These are phyloP conservation scores for Lyophyllum shimeji DNA, from an alignment of 768 basidiomycete genomes.

Conservation along the genomic window DNA sequence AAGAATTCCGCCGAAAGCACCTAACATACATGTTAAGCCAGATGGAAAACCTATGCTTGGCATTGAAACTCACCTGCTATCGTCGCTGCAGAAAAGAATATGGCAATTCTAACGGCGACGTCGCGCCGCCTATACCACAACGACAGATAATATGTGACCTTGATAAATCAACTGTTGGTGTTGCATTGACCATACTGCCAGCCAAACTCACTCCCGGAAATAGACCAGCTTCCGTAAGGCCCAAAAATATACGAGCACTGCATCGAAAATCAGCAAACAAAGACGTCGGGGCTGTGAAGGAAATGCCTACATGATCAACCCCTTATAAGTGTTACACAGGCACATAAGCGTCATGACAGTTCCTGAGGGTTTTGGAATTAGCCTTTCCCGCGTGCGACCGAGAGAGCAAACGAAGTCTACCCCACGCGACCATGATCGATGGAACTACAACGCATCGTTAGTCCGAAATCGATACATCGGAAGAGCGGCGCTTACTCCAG, in stretches of 20 bases:
- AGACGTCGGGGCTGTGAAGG: background rate
- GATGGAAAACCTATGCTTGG: background rate
- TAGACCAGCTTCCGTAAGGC: constrained; percentile 38
- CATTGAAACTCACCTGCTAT: constrained; percentile 36
- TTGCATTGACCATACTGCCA: background rate
- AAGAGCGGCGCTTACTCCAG: constrained; percentile 26
- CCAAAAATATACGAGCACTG: constrained; percentile 39
- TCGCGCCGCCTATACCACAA: constrained; percentile 63
- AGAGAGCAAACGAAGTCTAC: constrained; percentile 8
- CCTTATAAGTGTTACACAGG: constrained; percentile 29
- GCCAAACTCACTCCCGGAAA: constrained; percentile 33
- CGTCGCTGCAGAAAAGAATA: constrained; percentile 66
- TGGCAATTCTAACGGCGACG: constrained; percentile 55
- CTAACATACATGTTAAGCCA: constrained; percentile 12
- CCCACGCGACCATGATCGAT: constrained; percentile 34
- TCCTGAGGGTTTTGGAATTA: constrained; percentile 8
- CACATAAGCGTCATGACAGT: constrained; percentile 33
- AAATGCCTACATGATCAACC: constrained; percentile 26
- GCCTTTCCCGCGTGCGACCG: background rate
- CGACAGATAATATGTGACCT: constrained; percentile 48
- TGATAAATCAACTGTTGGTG: background rate
- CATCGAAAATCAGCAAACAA: background rate
- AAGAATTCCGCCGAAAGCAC: constrained; percentile 49
- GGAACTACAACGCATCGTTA: constrained; percentile 19
- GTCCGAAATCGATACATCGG: background rate